Percentiles rank a stretch among this genome's conserved stretches.
Conservation (phyloP, 768 basidiomycete species). For the Candolleomyces eurysporus region DNA sequence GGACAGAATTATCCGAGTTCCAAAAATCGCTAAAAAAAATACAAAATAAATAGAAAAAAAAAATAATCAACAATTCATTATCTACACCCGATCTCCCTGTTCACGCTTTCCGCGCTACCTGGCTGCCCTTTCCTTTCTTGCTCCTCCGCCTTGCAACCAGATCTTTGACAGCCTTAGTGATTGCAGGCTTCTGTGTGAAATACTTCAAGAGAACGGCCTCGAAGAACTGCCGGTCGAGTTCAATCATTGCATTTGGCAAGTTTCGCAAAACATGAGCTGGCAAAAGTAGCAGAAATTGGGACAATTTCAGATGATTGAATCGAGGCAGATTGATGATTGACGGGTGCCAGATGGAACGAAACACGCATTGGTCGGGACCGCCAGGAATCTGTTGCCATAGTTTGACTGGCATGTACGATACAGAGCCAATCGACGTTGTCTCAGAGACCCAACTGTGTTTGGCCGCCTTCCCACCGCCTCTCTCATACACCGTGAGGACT, state of each 20-base stretch:
- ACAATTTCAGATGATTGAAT: background rate
- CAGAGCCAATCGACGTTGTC: background rate
- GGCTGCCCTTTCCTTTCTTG: background rate
- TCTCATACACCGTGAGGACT: slow-evolving; percentile 8
- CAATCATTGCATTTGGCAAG: background rate
- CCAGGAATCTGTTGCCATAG: slow-evolving; percentile 3
- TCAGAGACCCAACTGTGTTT: slow-evolving; percentile 9
- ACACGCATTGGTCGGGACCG: background rate
- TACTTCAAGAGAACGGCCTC: background rate
- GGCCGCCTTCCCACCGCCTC: slow-evolving; percentile 11
- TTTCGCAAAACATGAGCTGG: background rate
- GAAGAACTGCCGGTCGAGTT: background rate
- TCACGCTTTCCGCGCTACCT: background rate
- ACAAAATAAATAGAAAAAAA: background rate
- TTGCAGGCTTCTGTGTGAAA: background rate
- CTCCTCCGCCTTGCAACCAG: background rate
- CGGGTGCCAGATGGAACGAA: slow-evolving; percentile 1
- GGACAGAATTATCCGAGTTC: too few relatives aligned
- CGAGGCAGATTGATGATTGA: slow-evolving; percentile 2
- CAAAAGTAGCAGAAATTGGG: background rate
- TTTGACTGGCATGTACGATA: slow-evolving; percentile 10
- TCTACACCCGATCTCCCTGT: background rate
- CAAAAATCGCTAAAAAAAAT: background rate
- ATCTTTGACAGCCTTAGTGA: background rate
- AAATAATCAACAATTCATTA: too few relatives aligned